Conservation (phyloP, 179 eudicot genomes). For the Beta corolliflora region DNA sequence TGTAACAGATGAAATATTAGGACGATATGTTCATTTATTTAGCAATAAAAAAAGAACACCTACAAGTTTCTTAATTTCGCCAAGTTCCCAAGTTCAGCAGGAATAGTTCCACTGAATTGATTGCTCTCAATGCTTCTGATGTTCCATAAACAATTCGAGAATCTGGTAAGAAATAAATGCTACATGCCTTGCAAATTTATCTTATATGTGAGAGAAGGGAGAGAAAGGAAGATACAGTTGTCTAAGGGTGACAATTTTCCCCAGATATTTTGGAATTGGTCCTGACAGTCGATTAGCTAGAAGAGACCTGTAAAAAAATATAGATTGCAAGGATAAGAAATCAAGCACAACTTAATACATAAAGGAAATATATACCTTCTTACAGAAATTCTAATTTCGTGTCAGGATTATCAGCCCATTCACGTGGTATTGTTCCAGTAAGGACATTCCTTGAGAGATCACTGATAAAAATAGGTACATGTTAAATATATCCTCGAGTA, state of each 20-base stretch:
- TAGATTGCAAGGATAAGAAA: neutral
- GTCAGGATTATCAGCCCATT: neutral
- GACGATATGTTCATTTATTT: too few species aligned
- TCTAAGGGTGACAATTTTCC: slow-evolving; percentile 38
- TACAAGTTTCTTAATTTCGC: slow-evolving; percentile 37
- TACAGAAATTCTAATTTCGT: neutral
- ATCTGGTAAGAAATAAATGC: neutral
- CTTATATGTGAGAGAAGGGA: neutral
- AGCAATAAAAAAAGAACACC: neutral
- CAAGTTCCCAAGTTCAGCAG: slow-evolving; percentile 51
- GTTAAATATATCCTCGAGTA: too few species aligned
- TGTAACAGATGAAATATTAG: neutral
- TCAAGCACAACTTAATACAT: slow-evolving; percentile 24
- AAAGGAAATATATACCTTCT: slow-evolving; percentile 12
- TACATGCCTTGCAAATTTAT: neutral
- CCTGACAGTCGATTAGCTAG: slow-evolving; percentile 51
- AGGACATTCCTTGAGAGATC: neutral
- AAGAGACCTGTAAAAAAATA: slow-evolving; percentile 35
- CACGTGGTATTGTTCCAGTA: neutral
- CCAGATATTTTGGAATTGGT: slow-evolving; percentile 48
- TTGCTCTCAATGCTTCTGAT: slow-evolving; percentile 55
- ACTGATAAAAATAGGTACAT: neutral
- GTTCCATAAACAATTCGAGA: neutral
- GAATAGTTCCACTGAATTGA: slow-evolving; percentile 46
- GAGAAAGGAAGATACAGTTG: slow-evolving; percentile 33